Conservation (phyloP, 1,139 yeast species). For the Taphrina communis region DNA sequence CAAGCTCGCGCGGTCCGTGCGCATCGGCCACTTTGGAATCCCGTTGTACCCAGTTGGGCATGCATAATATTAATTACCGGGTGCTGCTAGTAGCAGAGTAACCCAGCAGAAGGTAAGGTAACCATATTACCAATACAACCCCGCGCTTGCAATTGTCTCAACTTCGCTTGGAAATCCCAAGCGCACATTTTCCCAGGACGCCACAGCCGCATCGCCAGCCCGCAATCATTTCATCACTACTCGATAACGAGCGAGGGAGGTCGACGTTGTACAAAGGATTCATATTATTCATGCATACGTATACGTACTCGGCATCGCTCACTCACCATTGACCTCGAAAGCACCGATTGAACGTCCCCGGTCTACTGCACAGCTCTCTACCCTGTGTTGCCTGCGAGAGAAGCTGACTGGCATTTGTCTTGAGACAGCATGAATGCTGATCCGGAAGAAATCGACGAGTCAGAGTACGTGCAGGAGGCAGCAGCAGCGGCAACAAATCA, state of each 20-base stretch:
- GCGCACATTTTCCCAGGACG: neutral
- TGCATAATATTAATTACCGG: neutral
- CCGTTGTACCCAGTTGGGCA: neutral
- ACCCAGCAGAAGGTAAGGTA: too few relatives aligned
- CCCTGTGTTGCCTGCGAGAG: too few relatives aligned
- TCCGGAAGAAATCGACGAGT: conserved; percentile 13
- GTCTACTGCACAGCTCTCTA: too few relatives aligned
- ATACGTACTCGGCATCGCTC: too few relatives aligned
- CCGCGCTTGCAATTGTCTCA: neutral
- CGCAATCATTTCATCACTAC: conserved; percentile 5
- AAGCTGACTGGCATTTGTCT: too few relatives aligned
- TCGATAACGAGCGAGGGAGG: too few relatives aligned
- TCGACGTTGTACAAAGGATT: too few relatives aligned
- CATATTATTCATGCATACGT: too few relatives aligned
- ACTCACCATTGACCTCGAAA: too few relatives aligned
- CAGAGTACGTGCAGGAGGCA: conserved; percentile 22
- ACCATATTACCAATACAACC: neutral
- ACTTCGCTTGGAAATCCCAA: too few relatives aligned
- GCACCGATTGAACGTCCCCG: too few relatives aligned
- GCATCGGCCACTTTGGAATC: neutral
- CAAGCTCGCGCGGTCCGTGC: neutral
- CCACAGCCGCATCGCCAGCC: conserved; percentile 1
- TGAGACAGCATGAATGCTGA: conserved; percentile 15
- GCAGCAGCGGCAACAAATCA: neutral
- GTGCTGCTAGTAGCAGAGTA: too few relatives aligned